Evolutionary conservation across 192 early-diverging fungal species (phyloP), one percentile per base, ranked within the genome.

Genomic region (Funneliformis geosporum): DNA sequence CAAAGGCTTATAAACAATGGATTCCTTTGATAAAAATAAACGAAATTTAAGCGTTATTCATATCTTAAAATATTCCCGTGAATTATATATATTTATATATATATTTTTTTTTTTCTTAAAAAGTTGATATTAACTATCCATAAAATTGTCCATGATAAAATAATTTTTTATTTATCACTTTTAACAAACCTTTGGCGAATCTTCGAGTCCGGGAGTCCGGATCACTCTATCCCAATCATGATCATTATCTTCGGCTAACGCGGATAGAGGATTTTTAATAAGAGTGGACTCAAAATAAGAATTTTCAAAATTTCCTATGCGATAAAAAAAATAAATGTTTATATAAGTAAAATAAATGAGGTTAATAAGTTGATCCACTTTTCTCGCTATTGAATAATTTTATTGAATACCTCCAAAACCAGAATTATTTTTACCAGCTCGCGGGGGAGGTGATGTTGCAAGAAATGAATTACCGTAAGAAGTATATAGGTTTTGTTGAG

Each of bases 151-250:
- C 11, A 75, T 76, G 40, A n/a, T 46, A 25, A 73, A 23, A 7
- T 44, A 73, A 38, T 43, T 38, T 16, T 42, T 39, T 33, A 28
- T 67, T 66, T 67, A 12, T 67, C 25, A 14, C 65, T 38, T 55
- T 47, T n/a, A 50, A 55, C 76, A 50, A 50, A 78, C 76, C 64
- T 78, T 78, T 78, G 76, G 66, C 14, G 76, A 78, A 47, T 78
- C 76, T 33, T 78, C 76, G 23, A 68, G 61, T 42, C 75, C 75
- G 12, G 60, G 40, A 64, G 39, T 76, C 4, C 75, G 62, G 16
- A 67, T 77, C 14, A 65, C 33, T 76, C 76, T 80, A 25, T 80
- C 75, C 61, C 73, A 80, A 23, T 80, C 80, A 67, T 39, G 27
- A 60, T 75, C 73, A 43, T 75, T 50, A 43, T 67, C 73, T 16